These are phyloP conservation scores for Vachellia collinsii DNA, from an alignment of 306 rosid species.

Conservation along the genomic window DNA sequence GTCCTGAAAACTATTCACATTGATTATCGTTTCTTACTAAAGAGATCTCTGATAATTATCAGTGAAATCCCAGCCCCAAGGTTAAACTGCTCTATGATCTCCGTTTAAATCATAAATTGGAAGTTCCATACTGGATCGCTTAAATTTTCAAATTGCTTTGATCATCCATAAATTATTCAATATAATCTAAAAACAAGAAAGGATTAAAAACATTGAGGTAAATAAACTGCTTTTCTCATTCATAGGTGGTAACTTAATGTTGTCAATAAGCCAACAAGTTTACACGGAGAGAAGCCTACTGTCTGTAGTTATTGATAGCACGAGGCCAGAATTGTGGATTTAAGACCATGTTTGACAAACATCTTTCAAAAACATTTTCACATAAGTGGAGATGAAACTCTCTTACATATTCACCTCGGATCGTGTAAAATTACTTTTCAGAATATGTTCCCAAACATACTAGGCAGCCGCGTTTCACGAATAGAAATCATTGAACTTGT, in stretches of 20 bases:
- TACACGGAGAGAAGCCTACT: neutral
- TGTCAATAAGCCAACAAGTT: slow-evolving; percentile 2
- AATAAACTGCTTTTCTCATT: neutral
- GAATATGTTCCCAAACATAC: too few relatives aligned
- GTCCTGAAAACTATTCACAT: slow-evolving; percentile 7
- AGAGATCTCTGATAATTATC: neutral
- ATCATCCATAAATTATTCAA: slow-evolving; percentile 5
- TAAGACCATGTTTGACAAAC: too few relatives aligned
- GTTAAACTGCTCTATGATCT: neutral
- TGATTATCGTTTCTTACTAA: neutral
- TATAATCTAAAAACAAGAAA: neutral
- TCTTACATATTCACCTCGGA: too few relatives aligned
- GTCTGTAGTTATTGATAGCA: neutral
- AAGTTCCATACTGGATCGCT: slow-evolving; percentile 2
- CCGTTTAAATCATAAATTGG: neutral
- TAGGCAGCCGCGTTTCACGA: too few relatives aligned
- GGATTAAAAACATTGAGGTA: neutral
- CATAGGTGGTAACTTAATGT: neutral
- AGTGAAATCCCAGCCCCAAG: neutral
- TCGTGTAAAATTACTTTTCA: too few relatives aligned
- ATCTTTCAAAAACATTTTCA: too few relatives aligned
- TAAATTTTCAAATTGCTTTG: neutral
- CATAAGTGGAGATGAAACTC: too few relatives aligned
- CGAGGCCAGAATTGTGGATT: neutral
- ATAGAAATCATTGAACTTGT: neutral